These are phyloP conservation scores for Candida frijolesensis DNA, from an alignment of 1,139 yeast genomes.

Conservation along the genomic window DNA sequence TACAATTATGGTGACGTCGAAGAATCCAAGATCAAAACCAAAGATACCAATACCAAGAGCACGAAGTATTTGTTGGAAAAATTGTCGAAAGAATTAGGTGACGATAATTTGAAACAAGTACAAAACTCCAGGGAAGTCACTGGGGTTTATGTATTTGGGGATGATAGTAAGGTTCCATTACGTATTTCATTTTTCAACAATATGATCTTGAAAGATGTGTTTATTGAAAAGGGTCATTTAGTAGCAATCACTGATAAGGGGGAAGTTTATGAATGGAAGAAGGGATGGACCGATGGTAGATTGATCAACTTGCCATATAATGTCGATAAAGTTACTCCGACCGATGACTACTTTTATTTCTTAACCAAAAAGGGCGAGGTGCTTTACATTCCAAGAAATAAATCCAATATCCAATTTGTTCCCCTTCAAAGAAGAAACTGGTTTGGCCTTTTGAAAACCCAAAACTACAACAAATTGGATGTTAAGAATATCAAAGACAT, in stretches of 20 bases:
- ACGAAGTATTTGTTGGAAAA: slow-evolving; percentile 26
- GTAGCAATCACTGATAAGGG: slow-evolving; percentile 74
- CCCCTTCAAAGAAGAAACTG: slow-evolving; percentile 24
- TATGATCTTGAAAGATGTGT: slow-evolving; percentile 59
- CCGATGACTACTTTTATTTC: slow-evolving; percentile 61
- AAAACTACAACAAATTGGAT: slow-evolving; percentile 19
- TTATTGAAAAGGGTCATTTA: slow-evolving; percentile 47
- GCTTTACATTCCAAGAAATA: slow-evolving; percentile 47
- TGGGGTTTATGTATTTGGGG: slow-evolving; percentile 46
- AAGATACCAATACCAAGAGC: slow-evolving; percentile 30
- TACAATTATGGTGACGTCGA: slow-evolving; percentile 34
- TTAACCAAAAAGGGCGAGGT: slow-evolving; percentile 57
- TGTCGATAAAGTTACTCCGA: slow-evolving; percentile 53
- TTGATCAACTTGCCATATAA: slow-evolving; percentile 38
- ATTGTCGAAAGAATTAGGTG: slow-evolving; percentile 35
- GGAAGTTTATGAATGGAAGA: slow-evolving; percentile 71
- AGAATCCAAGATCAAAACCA: slow-evolving; percentile 27
- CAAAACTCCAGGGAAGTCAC: slow-evolving; percentile 27
- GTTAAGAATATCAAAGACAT: slow-evolving; percentile 49
- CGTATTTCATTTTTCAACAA: slow-evolving; percentile 68
- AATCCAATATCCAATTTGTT: slow-evolving; percentile 19
- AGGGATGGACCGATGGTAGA: slow-evolving; percentile 29
- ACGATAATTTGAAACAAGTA: slow-evolving; percentile 24
- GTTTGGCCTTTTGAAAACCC: slow-evolving; percentile 23
- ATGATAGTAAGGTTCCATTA: slow-evolving; percentile 51